Evolutionary conservation across 139 green algal species (phyloP).

Genomic region (Chlorella sp.): DNA sequence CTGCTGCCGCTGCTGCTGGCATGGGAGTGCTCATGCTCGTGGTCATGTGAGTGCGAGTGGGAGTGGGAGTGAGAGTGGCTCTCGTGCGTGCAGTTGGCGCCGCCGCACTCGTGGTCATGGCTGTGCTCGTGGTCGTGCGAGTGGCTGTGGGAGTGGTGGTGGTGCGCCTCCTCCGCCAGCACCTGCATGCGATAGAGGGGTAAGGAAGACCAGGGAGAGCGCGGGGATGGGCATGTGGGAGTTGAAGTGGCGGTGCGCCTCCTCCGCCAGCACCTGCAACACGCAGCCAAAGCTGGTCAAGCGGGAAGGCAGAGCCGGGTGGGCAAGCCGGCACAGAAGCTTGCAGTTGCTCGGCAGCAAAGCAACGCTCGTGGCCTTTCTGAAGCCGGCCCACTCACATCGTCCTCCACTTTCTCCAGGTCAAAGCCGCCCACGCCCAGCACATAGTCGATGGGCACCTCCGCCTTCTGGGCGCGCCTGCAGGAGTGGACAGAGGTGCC

Average conservation of each 20-base stretch:
- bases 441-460: slow-evolving; percentile 89
- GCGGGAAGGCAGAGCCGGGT: neutral
- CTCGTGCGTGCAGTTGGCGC: slow-evolving; percentile 32
- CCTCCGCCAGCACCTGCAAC: neutral
- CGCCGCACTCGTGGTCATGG: slow-evolving; percentile 47
- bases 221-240: neutral
- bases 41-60: too few species aligned
- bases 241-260: neutral
- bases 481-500: neutral
- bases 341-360: neutral
- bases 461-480: slow-evolving; percentile 44
- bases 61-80: slow-evolving; percentile 38
- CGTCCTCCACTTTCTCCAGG: slow-evolving; percentile 84
- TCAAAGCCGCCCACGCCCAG: slow-evolving; percentile 96
- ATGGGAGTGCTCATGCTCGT: slow-evolving; percentile 50
- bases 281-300: neutral
- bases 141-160: slow-evolving; percentile 23
- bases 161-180: slow-evolving; percentile 35
- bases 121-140: slow-evolving; percentile 39
- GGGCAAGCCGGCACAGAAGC: neutral
- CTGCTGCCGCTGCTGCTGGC: slow-evolving; percentile 17
- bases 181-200: neutral
- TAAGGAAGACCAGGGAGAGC: neutral
- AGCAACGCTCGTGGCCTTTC: neutral
- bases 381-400: slow-evolving; percentile 50